Conservation (phyloP, 208 protist genomes). For the Acanthamoeba lenticulata region DNA sequence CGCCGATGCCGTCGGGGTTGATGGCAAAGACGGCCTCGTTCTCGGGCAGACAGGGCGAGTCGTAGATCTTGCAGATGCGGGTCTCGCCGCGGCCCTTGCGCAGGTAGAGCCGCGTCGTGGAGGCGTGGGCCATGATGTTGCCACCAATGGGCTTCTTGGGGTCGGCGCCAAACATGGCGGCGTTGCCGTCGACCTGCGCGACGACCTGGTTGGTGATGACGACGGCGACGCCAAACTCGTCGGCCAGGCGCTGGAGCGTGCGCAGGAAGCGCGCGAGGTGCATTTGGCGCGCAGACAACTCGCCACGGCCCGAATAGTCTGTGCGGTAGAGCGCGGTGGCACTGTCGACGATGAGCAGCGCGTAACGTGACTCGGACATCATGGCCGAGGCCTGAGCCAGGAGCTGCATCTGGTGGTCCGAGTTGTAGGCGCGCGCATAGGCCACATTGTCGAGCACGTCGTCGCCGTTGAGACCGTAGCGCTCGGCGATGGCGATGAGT, state of each 20-base stretch:
- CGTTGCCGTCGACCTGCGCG: slow-evolving; percentile 96
- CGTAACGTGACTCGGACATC: slow-evolving; percentile 98
- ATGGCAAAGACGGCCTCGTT: slow-evolving; percentile 91
- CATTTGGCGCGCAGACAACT: slow-evolving; percentile 98
- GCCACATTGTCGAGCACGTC: slow-evolving; percentile 99
- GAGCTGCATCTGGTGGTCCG: slow-evolving; percentile 98
- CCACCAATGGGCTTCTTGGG: slow-evolving; percentile 99
- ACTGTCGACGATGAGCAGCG: slow-evolving; percentile 98
- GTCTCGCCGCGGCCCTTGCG: slow-evolving; percentile 99
- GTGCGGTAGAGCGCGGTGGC: slow-evolving; percentile 98
- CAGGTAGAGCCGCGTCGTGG: slow-evolving; percentile 98
- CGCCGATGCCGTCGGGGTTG: slow-evolving; percentile 96
- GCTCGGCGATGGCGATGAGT: slow-evolving; percentile 89
- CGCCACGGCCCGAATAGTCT: slow-evolving; percentile 98
- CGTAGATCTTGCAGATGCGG: slow-evolving; percentile 99
- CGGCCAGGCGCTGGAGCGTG: slow-evolving; percentile 96
- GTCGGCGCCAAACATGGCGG: slow-evolving; percentile 96
- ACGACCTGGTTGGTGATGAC: slow-evolving; percentile 99
- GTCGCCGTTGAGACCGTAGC: slow-evolving; percentile 89
- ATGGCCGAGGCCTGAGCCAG: slow-evolving; percentile 96
- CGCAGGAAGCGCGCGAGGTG: slow-evolving; percentile 99
- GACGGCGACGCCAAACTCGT: slow-evolving; percentile 98
- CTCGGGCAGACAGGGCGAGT: slow-evolving; percentile 99
- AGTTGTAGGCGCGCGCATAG: slow-evolving; percentile 99
- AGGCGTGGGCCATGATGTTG: slow-evolving; percentile 99